Percentiles rank a stretch among this genome's conserved stretches.
phyloP scores from a whole-genome alignment of 2,329 filamentous ascomycete genomes.

The Huntiella abstrusa region DNA sequence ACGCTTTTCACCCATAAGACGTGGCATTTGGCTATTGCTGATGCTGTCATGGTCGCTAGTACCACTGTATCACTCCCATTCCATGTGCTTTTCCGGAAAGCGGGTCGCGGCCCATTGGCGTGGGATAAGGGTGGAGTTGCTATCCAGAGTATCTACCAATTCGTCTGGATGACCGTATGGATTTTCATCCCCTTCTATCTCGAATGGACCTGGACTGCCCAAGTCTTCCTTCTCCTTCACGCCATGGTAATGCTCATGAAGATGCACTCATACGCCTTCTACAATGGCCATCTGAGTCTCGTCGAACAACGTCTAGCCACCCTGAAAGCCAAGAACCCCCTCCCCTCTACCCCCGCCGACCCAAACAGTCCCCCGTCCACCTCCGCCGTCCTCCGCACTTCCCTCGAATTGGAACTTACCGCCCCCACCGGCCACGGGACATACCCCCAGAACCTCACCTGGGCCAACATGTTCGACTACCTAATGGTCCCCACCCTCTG shows the following conservation, averaged over 20 bases:
- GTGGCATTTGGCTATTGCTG: constrained; percentile 67
- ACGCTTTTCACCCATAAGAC: constrained; percentile 76
- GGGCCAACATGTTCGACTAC: constrained; percentile 69
- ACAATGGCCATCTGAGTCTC: constrained; percentile 86
- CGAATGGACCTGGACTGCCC: constrained; percentile 90
- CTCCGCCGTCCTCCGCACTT: constrained; percentile 44
- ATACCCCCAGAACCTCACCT: constrained; percentile 75
- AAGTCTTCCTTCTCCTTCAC: constrained; percentile 86
- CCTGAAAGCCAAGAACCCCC: constrained; percentile 48
- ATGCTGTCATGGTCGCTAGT: constrained; percentile 66
- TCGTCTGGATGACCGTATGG: constrained; percentile 65
- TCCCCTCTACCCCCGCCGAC: constrained; percentile 59
- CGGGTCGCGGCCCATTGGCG: constrained; percentile 31
- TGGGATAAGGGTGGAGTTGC: constrained; percentile 66
- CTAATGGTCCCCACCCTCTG: constrained; percentile 86
- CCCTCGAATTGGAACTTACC: constrained; percentile 76
- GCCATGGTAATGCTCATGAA: constrained; percentile 92
- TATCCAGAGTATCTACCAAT: constrained; percentile 68
- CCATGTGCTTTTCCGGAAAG: constrained; percentile 44
- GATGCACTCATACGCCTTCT: constrained; percentile 96
- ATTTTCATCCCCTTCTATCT: constrained; percentile 67
- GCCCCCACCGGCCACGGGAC: constrained; percentile 78
- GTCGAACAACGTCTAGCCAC: constrained; percentile 62
- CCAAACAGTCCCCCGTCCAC: constrained; percentile 25
- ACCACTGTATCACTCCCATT: constrained; percentile 56